These are phyloP conservation scores for Zygosaccharomyces sapae DNA, from an alignment of 1,139 yeast species.

Conservation along the genomic window DNA sequence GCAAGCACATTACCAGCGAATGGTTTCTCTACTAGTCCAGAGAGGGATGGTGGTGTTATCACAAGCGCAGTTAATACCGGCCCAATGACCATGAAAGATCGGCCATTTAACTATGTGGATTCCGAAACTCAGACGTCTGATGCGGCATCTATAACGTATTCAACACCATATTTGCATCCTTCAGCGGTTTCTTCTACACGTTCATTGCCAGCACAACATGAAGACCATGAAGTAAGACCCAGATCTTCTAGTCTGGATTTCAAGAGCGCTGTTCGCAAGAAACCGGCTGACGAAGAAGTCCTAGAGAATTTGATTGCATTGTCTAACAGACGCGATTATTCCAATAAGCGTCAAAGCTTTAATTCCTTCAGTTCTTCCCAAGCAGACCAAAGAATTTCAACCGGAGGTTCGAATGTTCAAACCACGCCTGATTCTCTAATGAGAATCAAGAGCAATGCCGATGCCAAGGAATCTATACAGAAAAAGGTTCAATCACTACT, in stretches of 20 bases:
- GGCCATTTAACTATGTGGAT: conserved; percentile 22
- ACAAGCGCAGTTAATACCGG: conserved; percentile 5
- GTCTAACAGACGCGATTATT: conserved; percentile 4
- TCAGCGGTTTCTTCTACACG: conserved; percentile 16
- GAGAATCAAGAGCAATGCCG: conserved; percentile 13
- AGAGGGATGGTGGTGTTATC: conserved; percentile 12
- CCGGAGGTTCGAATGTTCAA: conserved; percentile 1
- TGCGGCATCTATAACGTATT: conserved; percentile 1
- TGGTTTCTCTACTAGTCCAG: conserved; percentile 5
- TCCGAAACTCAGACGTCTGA: conserved; percentile 30
- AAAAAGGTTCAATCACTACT: conserved; percentile 53
- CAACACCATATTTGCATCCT: conserved; percentile 2
- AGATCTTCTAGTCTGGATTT: conserved; percentile 9
- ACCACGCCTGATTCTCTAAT: neutral
- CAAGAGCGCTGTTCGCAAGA: neutral
- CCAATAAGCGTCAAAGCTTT: conserved; percentile 1
- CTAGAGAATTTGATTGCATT: conserved; percentile 4
- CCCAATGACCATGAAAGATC: neutral
- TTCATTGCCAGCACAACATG: conserved; percentile 10
- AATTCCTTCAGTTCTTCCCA: neutral
- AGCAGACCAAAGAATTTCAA: conserved; percentile 1
- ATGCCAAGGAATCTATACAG: conserved; percentile 44
- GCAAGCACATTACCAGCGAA: conserved; percentile 1
- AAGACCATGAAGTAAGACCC: neutral
- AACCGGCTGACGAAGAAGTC: conserved; percentile 5